Percentiles rank a stretch among this genome's conserved stretches.
Evolutionary conservation across 371 early-diverging fungal species (phyloP).

Genomic region (Mucor racemosus): DNA sequence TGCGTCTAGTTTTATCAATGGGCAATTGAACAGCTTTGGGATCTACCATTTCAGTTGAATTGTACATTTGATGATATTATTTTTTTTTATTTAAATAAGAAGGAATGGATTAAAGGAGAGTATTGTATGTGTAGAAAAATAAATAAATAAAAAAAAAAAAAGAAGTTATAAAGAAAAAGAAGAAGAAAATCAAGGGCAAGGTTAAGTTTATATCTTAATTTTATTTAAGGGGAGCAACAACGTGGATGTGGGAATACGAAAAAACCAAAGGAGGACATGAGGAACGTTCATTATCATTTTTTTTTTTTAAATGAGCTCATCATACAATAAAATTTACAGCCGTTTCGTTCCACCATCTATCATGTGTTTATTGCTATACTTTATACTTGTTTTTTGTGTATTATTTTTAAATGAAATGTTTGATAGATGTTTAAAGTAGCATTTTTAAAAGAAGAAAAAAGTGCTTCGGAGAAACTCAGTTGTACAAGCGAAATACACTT

Average conservation of each 20-base stretch:
- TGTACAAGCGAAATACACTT: neutral
- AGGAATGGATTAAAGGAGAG: slow-evolving; percentile 10
- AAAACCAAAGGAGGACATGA: slow-evolving; percentile 27
- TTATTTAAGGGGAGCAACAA: slow-evolving; percentile 23
- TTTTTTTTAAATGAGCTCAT: slow-evolving; percentile 12
- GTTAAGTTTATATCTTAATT: slow-evolving; percentile 11
- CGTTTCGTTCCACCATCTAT: slow-evolving; percentile 18
- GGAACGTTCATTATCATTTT: slow-evolving; percentile 21
- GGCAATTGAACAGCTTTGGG: slow-evolving; percentile 23
- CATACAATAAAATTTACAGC: neutral
- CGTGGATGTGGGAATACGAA: slow-evolving; percentile 26
- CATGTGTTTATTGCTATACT: slow-evolving; percentile 5
- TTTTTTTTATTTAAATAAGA: neutral
- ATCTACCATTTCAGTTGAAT: slow-evolving; percentile 10
- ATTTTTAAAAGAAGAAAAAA: neutral
- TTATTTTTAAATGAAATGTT: neutral
- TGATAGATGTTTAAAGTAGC: too few species aligned
- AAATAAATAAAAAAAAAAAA: slow-evolving; percentile 13
- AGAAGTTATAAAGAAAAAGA: neutral
- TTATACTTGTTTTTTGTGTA: neutral
- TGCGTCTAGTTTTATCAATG: slow-evolving; percentile 44
- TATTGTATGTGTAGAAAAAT: slow-evolving; percentile 6
- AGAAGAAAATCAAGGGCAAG: neutral
- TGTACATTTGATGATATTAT: neutral
- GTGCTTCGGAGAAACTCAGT: neutral